Evolutionary conservation across 1,284 basidiomycete genomes (phyloP).

Genomic region (Cutaneotrichosporon daszewskae): DNA sequence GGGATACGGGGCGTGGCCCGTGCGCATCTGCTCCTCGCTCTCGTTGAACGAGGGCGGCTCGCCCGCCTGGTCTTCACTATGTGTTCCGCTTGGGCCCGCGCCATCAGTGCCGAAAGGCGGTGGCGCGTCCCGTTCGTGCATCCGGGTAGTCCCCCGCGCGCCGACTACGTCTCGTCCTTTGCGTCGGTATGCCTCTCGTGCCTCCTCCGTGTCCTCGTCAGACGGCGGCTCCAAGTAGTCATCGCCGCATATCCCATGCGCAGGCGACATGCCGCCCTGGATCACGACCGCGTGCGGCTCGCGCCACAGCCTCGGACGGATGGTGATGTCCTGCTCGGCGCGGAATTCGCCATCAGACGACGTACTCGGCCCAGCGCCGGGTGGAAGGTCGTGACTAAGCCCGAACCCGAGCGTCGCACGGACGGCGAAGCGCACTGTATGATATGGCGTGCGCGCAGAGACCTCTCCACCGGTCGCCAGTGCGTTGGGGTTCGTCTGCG

Average conservation of each 20-base stretch:
- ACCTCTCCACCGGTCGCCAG: slow-evolving; percentile 39
- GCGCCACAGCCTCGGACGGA: slow-evolving; percentile 33
- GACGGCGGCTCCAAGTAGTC: slow-evolving; percentile 7
- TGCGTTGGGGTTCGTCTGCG: slow-evolving; percentile 20
- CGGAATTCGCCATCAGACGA: slow-evolving; percentile 20
- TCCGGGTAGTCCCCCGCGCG: slow-evolving; percentile 28
- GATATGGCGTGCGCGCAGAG: slow-evolving; percentile 32
- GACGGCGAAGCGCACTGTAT: slow-evolving; percentile 34
- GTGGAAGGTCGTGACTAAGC: neutral
- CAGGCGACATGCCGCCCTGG: slow-evolving; percentile 24
- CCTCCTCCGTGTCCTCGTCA: slow-evolving; percentile 21
- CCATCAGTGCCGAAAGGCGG: slow-evolving; percentile 31
- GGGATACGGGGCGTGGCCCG: slow-evolving; percentile 26
- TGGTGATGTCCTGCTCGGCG: slow-evolving; percentile 26
- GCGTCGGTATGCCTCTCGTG: slow-evolving; percentile 41
- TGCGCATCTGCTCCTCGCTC: slow-evolving; percentile 33
- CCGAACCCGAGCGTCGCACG: slow-evolving; percentile 39
- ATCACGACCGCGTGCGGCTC: slow-evolving; percentile 33
- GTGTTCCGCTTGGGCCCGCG: slow-evolving; percentile 6
- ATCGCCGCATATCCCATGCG: slow-evolving; percentile 7
- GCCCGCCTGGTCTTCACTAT: neutral
- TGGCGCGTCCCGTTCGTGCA: slow-evolving; percentile 14
- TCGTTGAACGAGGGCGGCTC: slow-evolving; percentile 37
- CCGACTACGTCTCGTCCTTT: slow-evolving; percentile 46
- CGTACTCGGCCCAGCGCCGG: slow-evolving; percentile 8